A percentile compares a stretch with the other conserved stretches of the same genome.
phyloP scores from a whole-genome alignment of 768 basidiomycete species.

The Hygrocybe coccinea region DNA sequence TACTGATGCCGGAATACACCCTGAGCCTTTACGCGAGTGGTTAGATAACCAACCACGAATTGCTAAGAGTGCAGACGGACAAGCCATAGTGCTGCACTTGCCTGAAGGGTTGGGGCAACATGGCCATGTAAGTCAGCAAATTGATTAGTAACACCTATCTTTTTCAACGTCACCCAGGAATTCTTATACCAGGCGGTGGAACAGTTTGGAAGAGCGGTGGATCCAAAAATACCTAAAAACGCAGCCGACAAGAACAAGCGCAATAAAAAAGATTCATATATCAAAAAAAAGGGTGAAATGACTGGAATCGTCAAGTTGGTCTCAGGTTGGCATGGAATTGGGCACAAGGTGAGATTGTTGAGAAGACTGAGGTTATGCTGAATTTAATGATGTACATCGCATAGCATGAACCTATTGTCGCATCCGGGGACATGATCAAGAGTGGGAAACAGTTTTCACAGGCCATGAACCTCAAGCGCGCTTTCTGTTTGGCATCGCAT shows the following conservation, averaged over 20 bases:
- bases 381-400: neutral
- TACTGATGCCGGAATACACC: neutral
- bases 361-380: no score
- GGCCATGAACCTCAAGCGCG: conserved; percentile 15
- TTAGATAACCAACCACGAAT: neutral
- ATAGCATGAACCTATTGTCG: neutral
- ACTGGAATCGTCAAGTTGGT: conserved; percentile 3
- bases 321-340: conserved; percentile 1
- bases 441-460: conserved; percentile 22
- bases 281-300: neutral
- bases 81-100: neutral
- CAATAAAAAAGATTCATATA: neutral
- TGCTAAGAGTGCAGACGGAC: neutral
- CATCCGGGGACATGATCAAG: conserved; percentile 1
- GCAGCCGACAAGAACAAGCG: neutral
- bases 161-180: neutral
- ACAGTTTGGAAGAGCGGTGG: neutral
- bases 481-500: conserved; percentile 3
- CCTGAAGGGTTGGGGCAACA: neutral
- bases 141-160: neutral
- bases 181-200: neutral
- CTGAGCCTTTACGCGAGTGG: neutral
- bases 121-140: neutral
- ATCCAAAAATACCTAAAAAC: neutral
- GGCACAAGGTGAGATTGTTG: neutral